Conservation (phyloP, 345 rosid genomes). For the Pugionium dolabratum region DNA sequence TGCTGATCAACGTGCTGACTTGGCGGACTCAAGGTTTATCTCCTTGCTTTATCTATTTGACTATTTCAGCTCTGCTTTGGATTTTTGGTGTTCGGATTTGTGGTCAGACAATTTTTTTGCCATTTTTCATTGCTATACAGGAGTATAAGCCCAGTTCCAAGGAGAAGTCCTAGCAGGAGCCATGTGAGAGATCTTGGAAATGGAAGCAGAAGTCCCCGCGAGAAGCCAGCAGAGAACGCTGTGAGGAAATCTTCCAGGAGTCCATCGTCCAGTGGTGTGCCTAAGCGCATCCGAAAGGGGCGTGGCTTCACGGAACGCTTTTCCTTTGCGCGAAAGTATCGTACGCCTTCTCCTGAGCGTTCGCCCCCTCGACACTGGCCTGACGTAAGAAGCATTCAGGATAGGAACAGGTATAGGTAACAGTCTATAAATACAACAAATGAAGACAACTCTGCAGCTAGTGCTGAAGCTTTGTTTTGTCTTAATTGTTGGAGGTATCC, state of each 20-base stretch:
- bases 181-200: slow-evolving; percentile 46
- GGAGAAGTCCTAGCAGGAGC: slow-evolving; percentile 48
- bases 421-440: slow-evolving; percentile 15
- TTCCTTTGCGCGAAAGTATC: slow-evolving; percentile 88
- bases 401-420: slow-evolving; percentile 77
- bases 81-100: slow-evolving; percentile 9
- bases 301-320: slow-evolving; percentile 94
- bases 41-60: slow-evolving; percentile 28
- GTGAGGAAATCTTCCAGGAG: slow-evolving; percentile 47
- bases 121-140: slow-evolving; percentile 42
- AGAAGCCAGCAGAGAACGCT: slow-evolving; percentile 40
- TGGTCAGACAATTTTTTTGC: slow-evolving; percentile 4
- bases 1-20: slow-evolving; percentile 28
- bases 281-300: slow-evolving; percentile 88
- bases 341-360: slow-evolving; percentile 89
- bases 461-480: slow-evolving; percentile 21
- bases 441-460: neutral
- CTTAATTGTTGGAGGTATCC: slow-evolving; percentile 51
- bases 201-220: slow-evolving; percentile 49
- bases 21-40: slow-evolving; percentile 60
- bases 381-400: slow-evolving; percentile 64
- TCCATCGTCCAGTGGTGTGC: slow-evolving; percentile 55
- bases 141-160: slow-evolving; percentile 52
- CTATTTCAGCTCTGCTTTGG: slow-evolving; percentile 16
- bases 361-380: slow-evolving; percentile 56